A percentile compares a stretch with the other conserved stretches of the same genome.
phyloP scores from a whole-genome alignment of 805 yeast genomes.

The Wickerhamomyces silvicola region DNA sequence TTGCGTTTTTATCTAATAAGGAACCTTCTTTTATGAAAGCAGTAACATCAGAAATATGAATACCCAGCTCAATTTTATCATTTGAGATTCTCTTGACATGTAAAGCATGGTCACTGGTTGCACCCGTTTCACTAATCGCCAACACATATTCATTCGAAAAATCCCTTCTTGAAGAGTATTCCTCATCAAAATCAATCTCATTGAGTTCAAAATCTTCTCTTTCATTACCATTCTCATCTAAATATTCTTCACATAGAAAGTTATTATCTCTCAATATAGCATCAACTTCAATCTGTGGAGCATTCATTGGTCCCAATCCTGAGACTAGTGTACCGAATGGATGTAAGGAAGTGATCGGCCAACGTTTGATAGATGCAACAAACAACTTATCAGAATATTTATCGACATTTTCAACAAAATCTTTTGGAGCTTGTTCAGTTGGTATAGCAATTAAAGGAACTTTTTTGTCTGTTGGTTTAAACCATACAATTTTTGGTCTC shows the following conservation, averaged over 20 bases:
- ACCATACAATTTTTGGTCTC: slow-evolving; percentile 96
- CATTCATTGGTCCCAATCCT: slow-evolving; percentile 76
- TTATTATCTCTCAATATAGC: slow-evolving; percentile 86
- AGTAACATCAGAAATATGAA: slow-evolving; percentile 79
- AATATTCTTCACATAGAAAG: slow-evolving; percentile 74
- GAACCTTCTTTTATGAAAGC: slow-evolving; percentile 68
- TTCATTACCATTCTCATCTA: slow-evolving; percentile 30
- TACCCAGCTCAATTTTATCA: slow-evolving; percentile 69
- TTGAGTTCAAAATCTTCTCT: slow-evolving; percentile 28
- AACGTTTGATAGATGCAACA: slow-evolving; percentile 93
- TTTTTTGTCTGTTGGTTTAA: slow-evolving; percentile 95
- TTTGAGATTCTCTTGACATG: slow-evolving; percentile 63
- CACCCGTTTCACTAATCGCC: slow-evolving; percentile 54
- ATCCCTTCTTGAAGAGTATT: slow-evolving; percentile 38
- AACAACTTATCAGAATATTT: slow-evolving; percentile 74
- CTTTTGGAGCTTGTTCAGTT: slow-evolving; percentile 95
- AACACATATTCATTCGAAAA: slow-evolving; percentile 56
- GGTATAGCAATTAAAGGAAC: slow-evolving; percentile 98
- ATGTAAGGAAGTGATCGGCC: slow-evolving; percentile 98
- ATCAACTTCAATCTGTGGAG: slow-evolving; percentile 71
- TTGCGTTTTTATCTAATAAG: slow-evolving; percentile 77
- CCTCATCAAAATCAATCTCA: slow-evolving; percentile 22
- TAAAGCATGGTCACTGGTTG: slow-evolving; percentile 68
- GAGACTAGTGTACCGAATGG: slow-evolving; percentile 94
- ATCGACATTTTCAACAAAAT: slow-evolving; percentile 89